Evolutionary conservation across 2,329 filamentous ascomycete species (phyloP), one percentile per base, ranked within the genome.

Genomic region (Coniochaeta ligniaria): DNA sequence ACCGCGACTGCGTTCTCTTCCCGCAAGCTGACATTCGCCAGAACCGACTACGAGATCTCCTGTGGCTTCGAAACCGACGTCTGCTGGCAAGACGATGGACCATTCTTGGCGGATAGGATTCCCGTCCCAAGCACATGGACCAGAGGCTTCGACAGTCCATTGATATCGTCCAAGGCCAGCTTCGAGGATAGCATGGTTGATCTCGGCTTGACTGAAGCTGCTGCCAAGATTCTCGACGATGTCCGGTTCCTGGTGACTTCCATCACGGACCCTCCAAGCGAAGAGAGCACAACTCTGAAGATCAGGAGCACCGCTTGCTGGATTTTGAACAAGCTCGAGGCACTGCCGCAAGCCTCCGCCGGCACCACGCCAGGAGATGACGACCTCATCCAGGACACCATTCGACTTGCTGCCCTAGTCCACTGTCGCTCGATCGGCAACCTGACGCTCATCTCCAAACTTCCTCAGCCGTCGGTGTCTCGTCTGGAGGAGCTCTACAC

Each of bases 31-130:
- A 60, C 45, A 0, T 22, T 20, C 41, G 9, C 11, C 58, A 71
- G 71, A 16, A 69, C 67, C 33, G 71, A 73, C 59, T 72, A 69
- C 50, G 67, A 70, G 59, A 64, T 72, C 24, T 68, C 71, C 9
- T 68, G 66, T 56, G 68, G 68, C 36, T 69, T 69, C 59, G 71
- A 73, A 60, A 65, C 63, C 24, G 67, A 69, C 24, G 65, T 69
- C 17, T 67, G 66, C 61, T 63, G 71, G 26, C 66, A 70, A 14
- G 60, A 63, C 5, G 52, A 60, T 55, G 54, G 35, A 4, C 54
- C 35, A 1, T 35, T 11, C 17, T 24, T 57, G 54, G 28, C 54
- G 11, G 54, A 57, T 28, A 22, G 31, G 20, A 38, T 57, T 11
- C 31, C 54, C 6, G 31, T 57, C 6, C 54, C 54, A 11, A 57